Evolutionary conservation across 2,329 filamentous ascomycete species (phyloP), one percentile per base, ranked within the genome.

Genomic region (Penicillium occitanis): DNA sequence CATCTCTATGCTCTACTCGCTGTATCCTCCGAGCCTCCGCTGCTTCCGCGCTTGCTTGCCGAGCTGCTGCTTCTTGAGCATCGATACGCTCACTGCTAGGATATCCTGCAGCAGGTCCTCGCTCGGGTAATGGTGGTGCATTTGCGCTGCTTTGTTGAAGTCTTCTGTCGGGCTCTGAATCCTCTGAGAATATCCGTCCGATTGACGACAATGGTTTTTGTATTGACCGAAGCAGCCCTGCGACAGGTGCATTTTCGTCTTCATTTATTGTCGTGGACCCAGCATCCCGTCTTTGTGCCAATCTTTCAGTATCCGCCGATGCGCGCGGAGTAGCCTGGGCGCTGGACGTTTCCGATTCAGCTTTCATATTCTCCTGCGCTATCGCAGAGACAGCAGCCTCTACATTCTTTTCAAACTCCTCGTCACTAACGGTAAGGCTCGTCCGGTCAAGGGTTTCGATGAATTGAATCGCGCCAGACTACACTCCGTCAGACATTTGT

Each of bases 361-460:
- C 82, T 67, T 83, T 81, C 66, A 88, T 86, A 73, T 97, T 93
- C 73, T 91, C 92, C 79, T 97, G 94, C 1, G 95, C 94, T 70
- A 99, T 99, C 50, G 91, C 92, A 5, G 92, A 97, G 2, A 99
- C 96, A 7, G 95, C 93, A 3, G 91, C 91, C 80, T 99, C 95
- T n/a, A 99, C 96, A 71, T 97, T 93, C 74, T 87, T 87, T 76
- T 99, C 95, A 73, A 99, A 99, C 44, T 98, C 95, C 65, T 95
- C 92, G 73, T 99, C 93, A 1, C 90, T 90, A 61, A 99, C 95
- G 0, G 95, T 98, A 7, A 99, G 81, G 30, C 90, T 94, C 1
- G 95, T 98, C 53, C 93, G 90, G 78, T 99, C 95, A 78, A 99
- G 89, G 67, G 92, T 96, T 80, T 99, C 95, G 71, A 99, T 91